Evolutionary conservation across 352 stramenopile genomes (phyloP).

Genomic region (Phytophthora citricola): DNA sequence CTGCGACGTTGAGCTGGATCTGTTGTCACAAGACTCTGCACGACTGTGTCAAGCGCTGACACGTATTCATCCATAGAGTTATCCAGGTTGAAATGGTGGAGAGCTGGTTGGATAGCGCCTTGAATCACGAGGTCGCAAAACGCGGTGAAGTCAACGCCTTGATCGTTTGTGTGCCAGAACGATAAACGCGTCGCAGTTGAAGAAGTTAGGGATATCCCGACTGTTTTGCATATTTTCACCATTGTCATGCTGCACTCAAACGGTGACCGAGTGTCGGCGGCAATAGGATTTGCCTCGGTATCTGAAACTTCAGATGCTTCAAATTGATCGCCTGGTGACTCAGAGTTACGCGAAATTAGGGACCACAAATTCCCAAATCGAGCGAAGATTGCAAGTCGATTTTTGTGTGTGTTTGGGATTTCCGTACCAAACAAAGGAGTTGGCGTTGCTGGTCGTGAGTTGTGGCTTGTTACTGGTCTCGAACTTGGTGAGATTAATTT

Average conservation of each 20-base stretch:
- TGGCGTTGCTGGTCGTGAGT: slow-evolving; percentile 5
- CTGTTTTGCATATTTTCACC: slow-evolving; percentile 62
- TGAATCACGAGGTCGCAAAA: slow-evolving; percentile 59
- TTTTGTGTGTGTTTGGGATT: slow-evolving; percentile 40
- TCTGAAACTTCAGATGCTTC: not conserved
- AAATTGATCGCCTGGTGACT: not conserved
- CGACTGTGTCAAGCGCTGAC: slow-evolving; percentile 47
- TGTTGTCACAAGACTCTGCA: slow-evolving; percentile 45
- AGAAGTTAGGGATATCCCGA: slow-evolving; percentile 48
- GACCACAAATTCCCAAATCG: slow-evolving; percentile 52
- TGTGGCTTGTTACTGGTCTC: slow-evolving; percentile 8
- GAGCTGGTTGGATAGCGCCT: slow-evolving; percentile 53
- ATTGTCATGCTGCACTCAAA: slow-evolving; percentile 67
- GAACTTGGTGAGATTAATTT: slow-evolving; percentile 12
- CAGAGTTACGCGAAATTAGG: slow-evolving; percentile 38
- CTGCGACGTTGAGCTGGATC: not conserved
- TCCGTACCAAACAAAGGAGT: slow-evolving; percentile 41
- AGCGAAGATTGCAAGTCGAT: slow-evolving; percentile 37
- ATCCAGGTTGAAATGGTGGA: slow-evolving; percentile 62
- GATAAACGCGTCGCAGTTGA: slow-evolving; percentile 23
- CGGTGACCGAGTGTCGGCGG: slow-evolving; percentile 36
- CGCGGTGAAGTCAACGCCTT: slow-evolving; percentile 49
- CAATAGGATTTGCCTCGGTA: not conserved
- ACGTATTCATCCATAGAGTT: slow-evolving; percentile 49
- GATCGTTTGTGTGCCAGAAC: slow-evolving; percentile 32